Evolutionary conservation across 2,329 filamentous ascomycete genomes (phyloP).

Genomic region (Aspergillus texensis): DNA sequence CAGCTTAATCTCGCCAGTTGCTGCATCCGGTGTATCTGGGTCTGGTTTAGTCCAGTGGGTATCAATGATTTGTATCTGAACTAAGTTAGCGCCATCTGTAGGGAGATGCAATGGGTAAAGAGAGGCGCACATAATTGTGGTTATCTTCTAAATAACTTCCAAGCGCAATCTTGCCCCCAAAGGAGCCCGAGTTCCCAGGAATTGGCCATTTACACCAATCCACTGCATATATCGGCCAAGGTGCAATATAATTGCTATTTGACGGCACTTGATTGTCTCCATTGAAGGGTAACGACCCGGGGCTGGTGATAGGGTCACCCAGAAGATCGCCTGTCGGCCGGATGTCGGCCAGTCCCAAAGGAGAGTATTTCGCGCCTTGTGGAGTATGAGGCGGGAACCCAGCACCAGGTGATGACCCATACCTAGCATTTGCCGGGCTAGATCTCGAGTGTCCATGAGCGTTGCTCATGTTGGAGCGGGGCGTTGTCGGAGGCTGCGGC

Average conservation of each 20-base stretch:
- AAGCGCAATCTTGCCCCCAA: slow-evolving; percentile 88
- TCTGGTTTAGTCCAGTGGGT: slow-evolving; percentile 74
- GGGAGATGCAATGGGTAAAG: slow-evolving; percentile 8
- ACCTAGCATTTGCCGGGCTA: slow-evolving; percentile 74
- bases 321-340: slow-evolving; percentile 80
- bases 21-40: slow-evolving; percentile 69
- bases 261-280: slow-evolving; percentile 65
- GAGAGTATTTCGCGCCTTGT: slow-evolving; percentile 72
- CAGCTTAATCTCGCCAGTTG: slow-evolving; percentile 64
- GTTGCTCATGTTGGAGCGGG: slow-evolving; percentile 65
- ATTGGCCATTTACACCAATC: slow-evolving; percentile 99
- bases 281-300: slow-evolving; percentile 63
- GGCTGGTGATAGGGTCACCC: slow-evolving; percentile 69
- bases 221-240: slow-evolving; percentile 94
- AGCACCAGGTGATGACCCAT: slow-evolving; percentile 50
- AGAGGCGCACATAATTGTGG: slow-evolving; percentile 81
- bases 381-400: slow-evolving; percentile 58
- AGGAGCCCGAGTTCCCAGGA: slow-evolving; percentile 59
- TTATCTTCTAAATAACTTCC: slow-evolving; percentile 97
- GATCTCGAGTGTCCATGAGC: slow-evolving; percentile 81
- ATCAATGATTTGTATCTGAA: slow-evolving; percentile 93
- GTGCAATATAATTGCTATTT: slow-evolving; percentile 90
- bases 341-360: slow-evolving; percentile 89
- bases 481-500: slow-evolving; percentile 47
- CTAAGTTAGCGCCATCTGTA: slow-evolving; percentile 19